Evolutionary conservation across 2,329 filamentous ascomycete species (phyloP).

Genomic region (Aureobasidium sp.): DNA sequence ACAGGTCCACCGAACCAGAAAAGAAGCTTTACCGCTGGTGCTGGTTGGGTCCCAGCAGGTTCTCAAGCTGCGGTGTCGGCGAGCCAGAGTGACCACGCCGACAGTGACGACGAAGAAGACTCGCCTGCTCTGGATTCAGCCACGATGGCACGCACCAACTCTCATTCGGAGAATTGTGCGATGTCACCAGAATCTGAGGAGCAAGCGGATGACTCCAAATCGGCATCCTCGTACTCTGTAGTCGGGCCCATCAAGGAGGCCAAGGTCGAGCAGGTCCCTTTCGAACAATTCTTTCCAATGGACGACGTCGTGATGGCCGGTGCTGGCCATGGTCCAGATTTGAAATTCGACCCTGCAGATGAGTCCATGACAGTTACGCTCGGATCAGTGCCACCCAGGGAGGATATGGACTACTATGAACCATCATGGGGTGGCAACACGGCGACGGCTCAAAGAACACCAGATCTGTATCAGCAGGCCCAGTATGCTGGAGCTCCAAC

Average conservation of each 20-base stretch:
- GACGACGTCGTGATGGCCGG: background rate
- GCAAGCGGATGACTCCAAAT: background rate
- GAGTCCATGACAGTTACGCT: background rate
- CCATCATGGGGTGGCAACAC: background rate
- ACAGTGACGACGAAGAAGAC: constrained; percentile 7
- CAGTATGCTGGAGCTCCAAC: background rate
- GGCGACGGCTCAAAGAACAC: background rate
- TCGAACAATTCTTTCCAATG: background rate
- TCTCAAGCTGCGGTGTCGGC: background rate
- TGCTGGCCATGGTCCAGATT: background rate
- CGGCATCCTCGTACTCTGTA: background rate
- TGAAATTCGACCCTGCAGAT: constrained; percentile 9
- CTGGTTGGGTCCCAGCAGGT: constrained; percentile 6
- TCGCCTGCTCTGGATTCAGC: background rate
- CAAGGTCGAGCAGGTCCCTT: background rate
- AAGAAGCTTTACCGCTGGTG: constrained; percentile 1
- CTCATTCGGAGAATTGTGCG: background rate
- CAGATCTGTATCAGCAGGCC: constrained; percentile 1
- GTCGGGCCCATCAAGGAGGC: background rate
- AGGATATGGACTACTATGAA: background rate
- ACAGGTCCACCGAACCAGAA: background rate
- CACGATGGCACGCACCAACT: background rate
- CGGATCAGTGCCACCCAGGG: background rate
- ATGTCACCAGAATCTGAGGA: background rate
- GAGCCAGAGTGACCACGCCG: background rate